Conservation (phyloP, 441 rosid species). For the Erysimum cheiri region DNA sequence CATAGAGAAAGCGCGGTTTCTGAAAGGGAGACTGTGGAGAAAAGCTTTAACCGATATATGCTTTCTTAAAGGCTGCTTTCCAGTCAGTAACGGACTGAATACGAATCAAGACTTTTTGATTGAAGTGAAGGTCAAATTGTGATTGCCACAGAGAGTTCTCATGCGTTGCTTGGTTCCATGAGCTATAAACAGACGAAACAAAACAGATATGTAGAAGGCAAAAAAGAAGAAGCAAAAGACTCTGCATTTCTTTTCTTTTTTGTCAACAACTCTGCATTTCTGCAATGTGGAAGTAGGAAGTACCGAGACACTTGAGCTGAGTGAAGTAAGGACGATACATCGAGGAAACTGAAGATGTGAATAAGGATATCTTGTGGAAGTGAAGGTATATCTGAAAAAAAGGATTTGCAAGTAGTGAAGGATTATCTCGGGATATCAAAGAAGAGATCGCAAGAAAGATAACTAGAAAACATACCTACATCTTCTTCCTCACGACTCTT, state of each 20-base stretch:
- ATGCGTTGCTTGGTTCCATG: constrained; percentile 75
- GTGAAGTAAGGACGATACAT: constrained; percentile 62
- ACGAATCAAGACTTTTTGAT: constrained; percentile 43
- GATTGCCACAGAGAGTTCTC: constrained; percentile 67
- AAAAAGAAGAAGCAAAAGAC: neutral
- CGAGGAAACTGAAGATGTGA: constrained; percentile 73
- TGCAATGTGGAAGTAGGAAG: constrained; percentile 16
- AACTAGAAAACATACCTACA: constrained; percentile 44
- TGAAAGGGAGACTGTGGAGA: neutral
- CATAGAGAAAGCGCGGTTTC: neutral
- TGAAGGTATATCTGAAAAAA: constrained; percentile 54
- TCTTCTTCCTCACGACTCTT: constrained; percentile 55
- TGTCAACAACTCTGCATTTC: neutral
- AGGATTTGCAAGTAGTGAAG: neutral
- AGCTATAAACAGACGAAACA: constrained; percentile 48
- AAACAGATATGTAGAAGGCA: constrained; percentile 16
- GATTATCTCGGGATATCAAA: constrained; percentile 2
- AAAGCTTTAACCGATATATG: constrained; percentile 51
- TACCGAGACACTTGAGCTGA: constrained; percentile 75
- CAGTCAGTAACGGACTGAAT: constrained; percentile 50
- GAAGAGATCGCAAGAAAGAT: neutral
- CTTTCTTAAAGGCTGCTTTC: constrained; percentile 66
- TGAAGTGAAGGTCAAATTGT: constrained; percentile 46
- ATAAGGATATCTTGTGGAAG: constrained; percentile 78
- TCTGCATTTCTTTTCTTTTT: too few species aligned